These are phyloP conservation scores for Penicillium sp. DNA, from an alignment of 2,329 filamentous ascomycete genomes.

Conservation along the genomic window DNA sequence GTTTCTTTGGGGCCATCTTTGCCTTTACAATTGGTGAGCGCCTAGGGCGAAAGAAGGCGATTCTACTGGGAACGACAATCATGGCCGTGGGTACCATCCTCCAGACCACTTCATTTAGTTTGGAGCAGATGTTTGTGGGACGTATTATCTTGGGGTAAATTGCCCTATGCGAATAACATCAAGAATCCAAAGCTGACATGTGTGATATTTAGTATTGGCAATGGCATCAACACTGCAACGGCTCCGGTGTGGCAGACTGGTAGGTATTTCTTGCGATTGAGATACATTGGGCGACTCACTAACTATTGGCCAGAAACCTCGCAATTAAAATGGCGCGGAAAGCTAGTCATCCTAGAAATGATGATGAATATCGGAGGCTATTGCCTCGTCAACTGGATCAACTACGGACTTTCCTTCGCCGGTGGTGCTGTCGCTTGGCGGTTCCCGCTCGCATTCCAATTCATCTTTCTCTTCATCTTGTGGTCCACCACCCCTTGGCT, in stretches of 20 bases:
- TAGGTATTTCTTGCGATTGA: background rate
- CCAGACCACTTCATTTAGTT: constrained; percentile 43
- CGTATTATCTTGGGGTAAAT: constrained; percentile 42
- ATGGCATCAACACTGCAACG: constrained; percentile 47
- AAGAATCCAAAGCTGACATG: background rate
- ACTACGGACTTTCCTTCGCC: constrained; percentile 48
- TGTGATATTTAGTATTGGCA: constrained; percentile 5
- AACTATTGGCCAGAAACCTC: constrained; percentile 39
- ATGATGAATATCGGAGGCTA: constrained; percentile 51
- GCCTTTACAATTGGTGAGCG: constrained; percentile 44
- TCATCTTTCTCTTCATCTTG: constrained; percentile 47
- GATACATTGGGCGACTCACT: background rate
- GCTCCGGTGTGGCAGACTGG: constrained; percentile 48
- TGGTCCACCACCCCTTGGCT: constrained; percentile 41
- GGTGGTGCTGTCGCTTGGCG: constrained; percentile 43
- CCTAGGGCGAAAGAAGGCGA: constrained; percentile 45
- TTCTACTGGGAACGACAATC: constrained; percentile 45
- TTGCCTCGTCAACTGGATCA: constrained; percentile 50
- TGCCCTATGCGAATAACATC: constrained; percentile 31
- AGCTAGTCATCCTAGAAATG: constrained; percentile 47
- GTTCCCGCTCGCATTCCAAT: constrained; percentile 47
- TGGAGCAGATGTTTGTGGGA: constrained; percentile 49
- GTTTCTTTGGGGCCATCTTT: constrained; percentile 51
- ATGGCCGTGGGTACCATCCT: constrained; percentile 48
- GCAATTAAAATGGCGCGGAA: constrained; percentile 42